phyloP scores from a whole-genome alignment of 2,329 filamentous ascomycete genomes.

The Incumbomyces lentus region DNA sequence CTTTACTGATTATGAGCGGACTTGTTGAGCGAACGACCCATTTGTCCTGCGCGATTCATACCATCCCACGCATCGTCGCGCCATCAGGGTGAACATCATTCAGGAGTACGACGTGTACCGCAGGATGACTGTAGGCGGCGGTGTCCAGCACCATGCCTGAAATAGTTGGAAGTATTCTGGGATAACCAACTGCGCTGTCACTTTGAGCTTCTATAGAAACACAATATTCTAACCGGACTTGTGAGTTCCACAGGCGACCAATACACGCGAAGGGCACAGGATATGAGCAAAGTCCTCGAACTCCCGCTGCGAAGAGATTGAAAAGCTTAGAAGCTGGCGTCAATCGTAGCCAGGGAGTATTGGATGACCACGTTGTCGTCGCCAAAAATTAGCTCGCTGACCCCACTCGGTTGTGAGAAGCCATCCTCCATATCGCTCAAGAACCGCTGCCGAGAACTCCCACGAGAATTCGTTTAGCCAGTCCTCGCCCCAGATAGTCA shows the following conservation, averaged over 20 bases:
- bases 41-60: too few relatives aligned
- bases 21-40: background rate
- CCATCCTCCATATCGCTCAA: slow-evolving; percentile 32
- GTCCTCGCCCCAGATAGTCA: slow-evolving; percentile 36
- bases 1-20: background rate
- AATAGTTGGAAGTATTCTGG: background rate
- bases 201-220: background rate
- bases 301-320: too few relatives aligned
- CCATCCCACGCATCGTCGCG: too few relatives aligned
- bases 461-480: slow-evolving; percentile 33
- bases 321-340: background rate
- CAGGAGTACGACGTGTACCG: background rate
- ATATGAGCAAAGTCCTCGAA: too few relatives aligned
- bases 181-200: too few relatives aligned
- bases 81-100: background rate
- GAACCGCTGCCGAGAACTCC: slow-evolving; percentile 32
- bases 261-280: background rate
- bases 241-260: background rate
- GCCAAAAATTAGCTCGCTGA: slow-evolving; percentile 33
- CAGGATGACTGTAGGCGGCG: background rate
- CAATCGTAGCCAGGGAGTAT: slow-evolving; percentile 27
- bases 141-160: slow-evolving; percentile 1
- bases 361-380: slow-evolving; percentile 28
- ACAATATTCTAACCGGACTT: background rate
- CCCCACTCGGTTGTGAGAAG: slow-evolving; percentile 30